These are phyloP conservation scores for Protomyces inouyei DNA, from an alignment of 1,139 yeast species.

Conservation along the genomic window DNA sequence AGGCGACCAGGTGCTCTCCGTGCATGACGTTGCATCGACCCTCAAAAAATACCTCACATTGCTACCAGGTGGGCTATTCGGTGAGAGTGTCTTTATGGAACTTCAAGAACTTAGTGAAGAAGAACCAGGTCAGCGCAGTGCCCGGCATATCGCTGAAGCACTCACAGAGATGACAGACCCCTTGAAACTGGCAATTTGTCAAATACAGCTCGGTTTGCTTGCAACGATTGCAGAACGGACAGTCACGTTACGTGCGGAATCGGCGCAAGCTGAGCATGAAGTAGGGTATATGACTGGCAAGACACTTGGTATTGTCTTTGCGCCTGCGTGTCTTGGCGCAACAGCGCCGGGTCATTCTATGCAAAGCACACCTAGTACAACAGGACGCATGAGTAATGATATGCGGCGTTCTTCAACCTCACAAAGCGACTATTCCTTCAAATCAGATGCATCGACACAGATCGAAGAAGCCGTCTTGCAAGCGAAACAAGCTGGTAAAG, in stretches of 20 bases:
- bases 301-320: conserved; percentile 26
- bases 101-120: conserved; percentile 3
- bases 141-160: conserved; percentile 10
- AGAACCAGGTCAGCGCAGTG: not conserved
- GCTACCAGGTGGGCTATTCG: conserved; percentile 27
- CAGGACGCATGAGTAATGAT: not conserved
- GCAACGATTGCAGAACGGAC: conserved; percentile 2
- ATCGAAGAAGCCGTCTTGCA: conserved; percentile 26
- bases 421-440: conserved; percentile 8
- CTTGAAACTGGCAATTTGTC: not conserved
- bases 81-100: conserved; percentile 8
- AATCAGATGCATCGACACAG: conserved; percentile 7
- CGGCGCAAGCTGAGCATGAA: conserved; percentile 8
- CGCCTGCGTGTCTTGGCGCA: conserved; percentile 26
- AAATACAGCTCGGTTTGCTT: conserved; percentile 16
- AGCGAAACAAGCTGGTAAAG: conserved; percentile 20
- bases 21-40: conserved; percentile 27
- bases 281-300: conserved; percentile 21
- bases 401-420: conserved; percentile 13
- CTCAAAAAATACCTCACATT: conserved; percentile 22
- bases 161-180: conserved; percentile 11
- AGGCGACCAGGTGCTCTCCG: conserved; percentile 11
- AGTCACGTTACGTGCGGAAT: not conserved
- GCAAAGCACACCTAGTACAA: not conserved
- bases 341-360: not conserved